A percentile compares a stretch with the other conserved stretches of the same genome.
Conservation (phyloP, 108 stramenopile species). For the Tribonema minus region DNA sequence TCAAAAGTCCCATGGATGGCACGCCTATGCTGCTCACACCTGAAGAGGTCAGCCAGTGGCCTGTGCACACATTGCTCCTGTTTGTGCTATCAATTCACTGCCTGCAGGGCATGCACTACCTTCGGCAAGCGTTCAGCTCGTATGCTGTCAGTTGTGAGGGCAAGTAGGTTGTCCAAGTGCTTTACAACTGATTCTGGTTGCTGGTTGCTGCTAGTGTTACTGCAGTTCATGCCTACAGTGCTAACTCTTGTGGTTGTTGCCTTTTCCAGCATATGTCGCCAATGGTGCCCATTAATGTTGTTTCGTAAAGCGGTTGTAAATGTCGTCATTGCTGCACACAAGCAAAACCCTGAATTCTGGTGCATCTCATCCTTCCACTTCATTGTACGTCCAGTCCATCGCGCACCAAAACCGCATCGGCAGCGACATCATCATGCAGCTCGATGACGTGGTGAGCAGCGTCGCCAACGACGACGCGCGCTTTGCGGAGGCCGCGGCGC, state of each 20-base stretch:
- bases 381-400: background rate
- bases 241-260: background rate
- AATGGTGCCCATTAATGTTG: no score
- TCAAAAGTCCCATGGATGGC: conserved; percentile 73
- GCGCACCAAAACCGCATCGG: conserved; percentile 68
- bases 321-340: no score
- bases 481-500: conserved; percentile 76
- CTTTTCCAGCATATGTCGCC: no score
- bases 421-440: conserved; percentile 93
- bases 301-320: no score
- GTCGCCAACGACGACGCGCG: conserved; percentile 58
- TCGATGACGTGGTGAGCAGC: conserved; percentile 89
- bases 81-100: background rate
- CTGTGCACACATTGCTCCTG: no score
- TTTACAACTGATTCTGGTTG: no score
- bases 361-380: background rate
- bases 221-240: background rate
- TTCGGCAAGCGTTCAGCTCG: background rate
- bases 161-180: background rate
- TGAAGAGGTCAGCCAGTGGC: conserved; percentile 61
- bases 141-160: background rate
- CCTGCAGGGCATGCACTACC: background rate
- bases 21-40: conserved; percentile 77
- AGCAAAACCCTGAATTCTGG: no score
- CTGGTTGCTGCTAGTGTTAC: background rate